Evolutionary conservation across 176 grass and related monocot species (phyloP), one percentile per base, ranked within the genome.

Genomic region (Phragmites australis): DNA sequence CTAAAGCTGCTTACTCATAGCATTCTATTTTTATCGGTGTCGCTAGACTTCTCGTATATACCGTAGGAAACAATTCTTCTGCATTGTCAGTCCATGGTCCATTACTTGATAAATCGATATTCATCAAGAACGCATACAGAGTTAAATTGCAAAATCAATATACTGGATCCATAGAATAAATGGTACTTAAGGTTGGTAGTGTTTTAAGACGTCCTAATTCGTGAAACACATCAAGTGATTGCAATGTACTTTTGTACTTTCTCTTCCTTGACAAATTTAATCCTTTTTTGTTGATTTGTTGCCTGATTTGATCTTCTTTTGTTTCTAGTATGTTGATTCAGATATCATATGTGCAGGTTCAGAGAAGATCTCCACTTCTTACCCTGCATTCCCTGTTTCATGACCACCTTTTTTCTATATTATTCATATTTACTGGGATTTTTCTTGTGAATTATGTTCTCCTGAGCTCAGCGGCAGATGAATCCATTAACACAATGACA

Each of bases 401-500:
- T 54, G 94, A 94, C 69, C 94, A 97, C 70, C 81, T 97, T 65
- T 94, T 85, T 40, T 88, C 85, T 74, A 87, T 94, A 66, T 57
- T 97, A 74, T 92, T 94, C 62, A 80, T 84, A 80, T 97, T 92
- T 79, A 89, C 94, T 77, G 91, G 89, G 22, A 68, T 97, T 78
- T 97, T 94, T 87, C 72, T 94, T 68, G 94, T 94, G 71, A 90
- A 94, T 58, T 92, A 92, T 77, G 78, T 90, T 49, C 83, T 97
- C 5, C 42, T 97, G 77, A 94, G 81, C 77, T 92, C 89, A n/a
- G 91, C 87, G 43, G 94, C 81, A 55, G 71, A 75, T 63, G 91
- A 94, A 76, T 87, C 90, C 13, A 86, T 70, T 63, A 76, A 74
- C 37, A 54, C 77, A 68, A 37, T 85, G 53, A 19, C 77, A 25